These are phyloP conservation scores for Lentinula edodes DNA, from an alignment of 768 basidiomycete genomes.

Conservation along the genomic window DNA sequence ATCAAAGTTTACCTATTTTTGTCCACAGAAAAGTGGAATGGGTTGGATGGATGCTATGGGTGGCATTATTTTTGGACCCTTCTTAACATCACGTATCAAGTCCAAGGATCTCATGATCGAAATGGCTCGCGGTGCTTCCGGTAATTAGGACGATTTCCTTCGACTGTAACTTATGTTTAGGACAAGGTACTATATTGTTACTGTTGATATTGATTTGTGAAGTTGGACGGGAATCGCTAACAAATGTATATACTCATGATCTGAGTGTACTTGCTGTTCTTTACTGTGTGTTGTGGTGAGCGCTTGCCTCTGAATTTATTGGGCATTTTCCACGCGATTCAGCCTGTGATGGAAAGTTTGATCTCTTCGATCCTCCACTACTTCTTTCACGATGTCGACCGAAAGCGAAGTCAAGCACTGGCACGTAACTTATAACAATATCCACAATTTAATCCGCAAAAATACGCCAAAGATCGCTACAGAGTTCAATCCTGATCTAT, in stretches of 20 bases:
- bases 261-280: too few species aligned
- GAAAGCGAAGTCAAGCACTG: conserved; percentile 50
- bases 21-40: conserved; percentile 33
- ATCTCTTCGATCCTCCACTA: background rate
- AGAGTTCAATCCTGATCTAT: conserved; percentile 80
- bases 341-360: background rate
- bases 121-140: background rate
- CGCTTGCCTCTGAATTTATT: background rate
- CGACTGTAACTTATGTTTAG: background rate
- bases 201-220: too few species aligned
- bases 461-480: conserved; percentile 61
- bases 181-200: background rate
- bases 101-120: conserved; percentile 25
- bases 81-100: conserved; percentile 36
- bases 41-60: conserved; percentile 39
- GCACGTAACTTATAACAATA: conserved; percentile 84
- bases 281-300: too few species aligned
- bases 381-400: conserved; percentile 25
- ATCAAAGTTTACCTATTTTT: background rate
- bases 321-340: background rate
- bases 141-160: background rate
- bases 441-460: conserved; percentile 80
- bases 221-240: too few species aligned
- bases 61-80: conserved; percentile 41
- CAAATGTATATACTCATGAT: too few species aligned